Base-by-base conservation (phyloP, 1,284 basidiomycete species). In the Porphyrellus sp. region DNA sequence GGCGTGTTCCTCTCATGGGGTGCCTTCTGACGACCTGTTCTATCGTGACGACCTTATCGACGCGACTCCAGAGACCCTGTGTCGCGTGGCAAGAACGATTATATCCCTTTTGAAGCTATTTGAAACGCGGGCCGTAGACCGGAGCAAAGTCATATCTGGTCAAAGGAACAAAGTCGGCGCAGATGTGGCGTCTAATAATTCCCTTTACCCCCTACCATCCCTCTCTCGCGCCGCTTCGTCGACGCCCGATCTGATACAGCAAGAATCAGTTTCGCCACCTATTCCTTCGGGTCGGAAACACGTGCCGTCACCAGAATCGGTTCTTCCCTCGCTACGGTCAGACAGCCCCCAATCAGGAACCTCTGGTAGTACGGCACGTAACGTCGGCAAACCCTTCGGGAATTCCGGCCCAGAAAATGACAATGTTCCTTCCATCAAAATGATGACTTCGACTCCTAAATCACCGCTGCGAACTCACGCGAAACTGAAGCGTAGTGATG, bases 41-140 rank as follows among this genome's bases (percentile, higher is more conserved):
- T 75, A 79, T 48, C 74, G 75, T 11, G 84, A 89, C 59, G 87
- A 91, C 64, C 75, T 91, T 49, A 78, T 81, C 27, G 80, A 83
- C 61, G 76, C 73, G 20, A 77, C 77, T 7, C 72, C 77, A 33
- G 83, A 86, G 58, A 76, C 77, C 21, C 73, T 88, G 31, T 80
- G 77, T 28, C 78, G 84, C 41, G 87, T 90, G 38, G 85, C 87
- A 30, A 74, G 72, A 52, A 84, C 84, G 24, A 77, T 92, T 43
- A 74, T 88, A 37, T 77, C 83, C 11, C 72, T 92, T 25, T 77
- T 86, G 48, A 76, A 79, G 60, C 76, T 81, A 53, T 80, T 79
- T 50, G 86, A 86, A 57, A 70, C 73, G 8, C 80, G 79, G 27
- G 54, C 66, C 9, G 59, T 72, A 37, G 74, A 75, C 33, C 74